A percentile compares a stretch with the other conserved stretches of the same genome.
Conservation (phyloP, 768 basidiomycete genomes). For the Amanita molliuscula region DNA sequence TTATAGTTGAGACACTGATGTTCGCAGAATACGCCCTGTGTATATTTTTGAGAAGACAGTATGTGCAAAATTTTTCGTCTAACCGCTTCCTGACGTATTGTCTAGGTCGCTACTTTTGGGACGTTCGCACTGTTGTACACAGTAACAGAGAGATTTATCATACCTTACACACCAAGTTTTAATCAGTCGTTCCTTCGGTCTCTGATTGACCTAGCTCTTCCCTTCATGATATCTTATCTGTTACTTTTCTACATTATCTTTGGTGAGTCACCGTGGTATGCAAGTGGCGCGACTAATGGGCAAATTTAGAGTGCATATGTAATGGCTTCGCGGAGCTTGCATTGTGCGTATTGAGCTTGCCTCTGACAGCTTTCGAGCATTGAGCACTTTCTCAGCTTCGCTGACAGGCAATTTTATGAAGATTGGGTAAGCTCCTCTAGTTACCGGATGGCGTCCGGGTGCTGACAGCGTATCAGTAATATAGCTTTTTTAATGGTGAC, state of each 20-base stretch:
- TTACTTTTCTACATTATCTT: conserved; percentile 82
- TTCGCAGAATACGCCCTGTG: conserved; percentile 53
- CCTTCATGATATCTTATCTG: conserved; percentile 90
- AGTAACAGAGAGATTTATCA: conserved; percentile 90
- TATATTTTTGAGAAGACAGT: conserved; percentile 74
- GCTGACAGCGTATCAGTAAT: neutral
- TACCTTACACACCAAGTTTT: conserved; percentile 64
- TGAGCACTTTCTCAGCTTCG: conserved; percentile 48
- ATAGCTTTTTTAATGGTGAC: neutral
- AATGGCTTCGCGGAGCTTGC: conserved; percentile 93
- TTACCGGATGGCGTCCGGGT: neutral
- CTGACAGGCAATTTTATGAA: conserved; percentile 96
- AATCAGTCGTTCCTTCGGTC: conserved; percentile 67
- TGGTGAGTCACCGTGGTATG: conserved; percentile 31
- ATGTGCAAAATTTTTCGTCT: conserved; percentile 23
- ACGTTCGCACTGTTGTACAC: conserved; percentile 91
- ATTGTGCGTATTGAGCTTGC: conserved; percentile 38
- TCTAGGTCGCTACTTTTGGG: conserved; percentile 79
- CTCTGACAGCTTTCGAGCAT: neutral
- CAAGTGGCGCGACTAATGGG: neutral
- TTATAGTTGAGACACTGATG: conserved; percentile 1
- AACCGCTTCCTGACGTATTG: conserved; percentile 29
- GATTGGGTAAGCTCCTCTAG: conserved; percentile 58
- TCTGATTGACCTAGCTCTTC: conserved; percentile 78
- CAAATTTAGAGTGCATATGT: conserved; percentile 77